A percentile compares a stretch with the other conserved stretches of the same genome.
phyloP scores from a whole-genome alignment of 1,284 basidiomycete species.

The Austropuccinia psidii region DNA sequence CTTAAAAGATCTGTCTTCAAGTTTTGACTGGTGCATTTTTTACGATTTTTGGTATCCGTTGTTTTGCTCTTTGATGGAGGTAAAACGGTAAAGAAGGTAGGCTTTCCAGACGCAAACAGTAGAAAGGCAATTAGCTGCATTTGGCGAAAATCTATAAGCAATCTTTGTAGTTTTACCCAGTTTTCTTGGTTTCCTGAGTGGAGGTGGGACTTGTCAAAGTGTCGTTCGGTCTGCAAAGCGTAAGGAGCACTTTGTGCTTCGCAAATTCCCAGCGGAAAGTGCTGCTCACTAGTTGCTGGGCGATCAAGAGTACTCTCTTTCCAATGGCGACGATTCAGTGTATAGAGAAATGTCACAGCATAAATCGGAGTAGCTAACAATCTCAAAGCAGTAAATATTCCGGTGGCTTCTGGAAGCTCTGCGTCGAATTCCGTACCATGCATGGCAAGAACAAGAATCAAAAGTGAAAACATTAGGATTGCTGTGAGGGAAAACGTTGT shows the following conservation, averaged over 20 bases:
- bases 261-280: background rate
- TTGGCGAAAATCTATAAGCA: too few species aligned
- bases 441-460: slow-evolving; percentile 34
- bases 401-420: slow-evolving; percentile 30
- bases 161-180: background rate
- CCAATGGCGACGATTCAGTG: slow-evolving; percentile 12
- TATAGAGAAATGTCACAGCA: slow-evolving; percentile 35
- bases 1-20: too few species aligned
- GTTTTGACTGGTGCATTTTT: too few species aligned
- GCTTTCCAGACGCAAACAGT: too few species aligned
- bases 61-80: background rate
- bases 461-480: slow-evolving; percentile 35
- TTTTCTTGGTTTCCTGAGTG: background rate
- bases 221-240: background rate
- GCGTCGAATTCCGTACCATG: slow-evolving; percentile 36
- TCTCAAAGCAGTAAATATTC: slow-evolving; percentile 30
- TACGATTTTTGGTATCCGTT: too few species aligned
- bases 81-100: background rate
- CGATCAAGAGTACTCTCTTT: background rate
- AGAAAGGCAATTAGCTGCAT: too few species aligned
- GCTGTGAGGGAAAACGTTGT: slow-evolving; percentile 35
- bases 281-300: too few species aligned
- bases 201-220: background rate
- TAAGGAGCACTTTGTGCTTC: background rate
- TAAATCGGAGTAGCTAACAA: slow-evolving; percentile 34